These are phyloP conservation scores for Fusarium dimerum DNA, from an alignment of 2,329 filamentous ascomycete species.

Conservation along the genomic window DNA sequence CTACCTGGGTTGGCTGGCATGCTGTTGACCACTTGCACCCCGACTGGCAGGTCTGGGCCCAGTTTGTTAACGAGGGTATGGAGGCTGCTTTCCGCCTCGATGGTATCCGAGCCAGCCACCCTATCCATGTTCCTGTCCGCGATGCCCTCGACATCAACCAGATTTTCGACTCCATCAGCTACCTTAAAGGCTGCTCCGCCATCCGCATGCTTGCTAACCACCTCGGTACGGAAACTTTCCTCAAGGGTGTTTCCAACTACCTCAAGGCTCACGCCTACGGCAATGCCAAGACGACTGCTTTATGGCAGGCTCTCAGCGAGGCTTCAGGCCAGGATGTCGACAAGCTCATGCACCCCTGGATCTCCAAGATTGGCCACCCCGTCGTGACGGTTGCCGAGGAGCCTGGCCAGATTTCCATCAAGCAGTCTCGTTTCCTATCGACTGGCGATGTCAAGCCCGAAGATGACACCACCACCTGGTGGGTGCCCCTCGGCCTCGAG, in stretches of 20 bases:
- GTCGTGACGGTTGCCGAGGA: slow-evolving; percentile 85
- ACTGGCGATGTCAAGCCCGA: slow-evolving; percentile 88
- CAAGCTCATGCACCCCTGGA: slow-evolving; percentile 90
- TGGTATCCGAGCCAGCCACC: slow-evolving; percentile 86
- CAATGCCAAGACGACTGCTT: slow-evolving; percentile 86
- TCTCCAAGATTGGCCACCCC: slow-evolving; percentile 92
- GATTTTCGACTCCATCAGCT: slow-evolving; percentile 96
- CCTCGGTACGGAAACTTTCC: slow-evolving; percentile 83
- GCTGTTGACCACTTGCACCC: slow-evolving; percentile 90
- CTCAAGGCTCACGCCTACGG: slow-evolving; percentile 85
- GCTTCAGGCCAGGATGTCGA: slow-evolving; percentile 86
- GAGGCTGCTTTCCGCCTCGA: slow-evolving; percentile 91
- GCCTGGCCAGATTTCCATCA: slow-evolving; percentile 76
- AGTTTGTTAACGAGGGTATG: slow-evolving; percentile 94
- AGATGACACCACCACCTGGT: slow-evolving; percentile 92
- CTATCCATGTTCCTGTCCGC: slow-evolving; percentile 92
- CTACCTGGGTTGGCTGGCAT: slow-evolving; percentile 97
- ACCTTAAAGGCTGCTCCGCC: slow-evolving; percentile 92
- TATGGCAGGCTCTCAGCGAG: slow-evolving; percentile 86
- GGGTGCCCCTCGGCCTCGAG: slow-evolving; percentile 86
- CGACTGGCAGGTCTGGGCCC: slow-evolving; percentile 96
- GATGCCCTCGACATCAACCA: slow-evolving; percentile 96
- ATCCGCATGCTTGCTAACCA: slow-evolving; percentile 95
- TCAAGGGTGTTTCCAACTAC: slow-evolving; percentile 87
- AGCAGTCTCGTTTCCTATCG: slow-evolving; percentile 86